A percentile compares a stretch with the other conserved stretches of the same genome.
Conservation (phyloP, 768 basidiomycete genomes). For the Daedalea quercina region DNA sequence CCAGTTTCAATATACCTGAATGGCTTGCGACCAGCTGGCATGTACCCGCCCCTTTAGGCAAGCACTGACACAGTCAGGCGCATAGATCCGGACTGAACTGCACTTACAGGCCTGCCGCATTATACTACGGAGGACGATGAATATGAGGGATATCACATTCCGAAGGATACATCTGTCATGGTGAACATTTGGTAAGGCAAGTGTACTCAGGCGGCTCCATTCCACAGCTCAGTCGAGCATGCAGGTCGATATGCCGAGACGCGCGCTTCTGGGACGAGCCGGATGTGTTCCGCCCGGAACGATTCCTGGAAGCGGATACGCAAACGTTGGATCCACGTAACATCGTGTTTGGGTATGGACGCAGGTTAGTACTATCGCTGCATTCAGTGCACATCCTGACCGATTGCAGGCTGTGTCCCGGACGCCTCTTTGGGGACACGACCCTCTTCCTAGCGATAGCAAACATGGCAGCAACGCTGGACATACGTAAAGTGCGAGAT, state of each 20-base stretch:
- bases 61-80: not conserved
- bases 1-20: not conserved
- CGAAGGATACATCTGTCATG: slow-evolving; percentile 18
- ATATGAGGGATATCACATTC: slow-evolving; percentile 22
- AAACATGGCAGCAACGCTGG: slow-evolving; percentile 37
- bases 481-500: slow-evolving; percentile 37
- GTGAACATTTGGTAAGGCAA: slow-evolving; percentile 14
- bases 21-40: not conserved
- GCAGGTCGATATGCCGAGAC: slow-evolving; percentile 6
- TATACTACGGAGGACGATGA: slow-evolving; percentile 14
- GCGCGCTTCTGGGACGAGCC: slow-evolving; percentile 6
- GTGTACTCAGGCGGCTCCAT: not conserved
- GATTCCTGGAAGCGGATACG: slow-evolving; percentile 12
- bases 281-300: slow-evolving; percentile 6
- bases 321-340: slow-evolving; percentile 33
- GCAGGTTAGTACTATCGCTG: slow-evolving; percentile 17
- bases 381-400: not conserved
- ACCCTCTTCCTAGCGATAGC: slow-evolving; percentile 42
- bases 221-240: not conserved
- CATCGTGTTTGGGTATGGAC: slow-evolving; percentile 52
- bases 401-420: slow-evolving; percentile 41
- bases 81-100: not conserved
- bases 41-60: not conserved
- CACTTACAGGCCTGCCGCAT: slow-evolving; percentile 18
- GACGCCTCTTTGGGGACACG: slow-evolving; percentile 43